Evolutionary conservation across 495 filamentous ascomycete species (phyloP), one percentile per base, ranked within the genome.

Genomic region (Penicillium riverlandense): DNA sequence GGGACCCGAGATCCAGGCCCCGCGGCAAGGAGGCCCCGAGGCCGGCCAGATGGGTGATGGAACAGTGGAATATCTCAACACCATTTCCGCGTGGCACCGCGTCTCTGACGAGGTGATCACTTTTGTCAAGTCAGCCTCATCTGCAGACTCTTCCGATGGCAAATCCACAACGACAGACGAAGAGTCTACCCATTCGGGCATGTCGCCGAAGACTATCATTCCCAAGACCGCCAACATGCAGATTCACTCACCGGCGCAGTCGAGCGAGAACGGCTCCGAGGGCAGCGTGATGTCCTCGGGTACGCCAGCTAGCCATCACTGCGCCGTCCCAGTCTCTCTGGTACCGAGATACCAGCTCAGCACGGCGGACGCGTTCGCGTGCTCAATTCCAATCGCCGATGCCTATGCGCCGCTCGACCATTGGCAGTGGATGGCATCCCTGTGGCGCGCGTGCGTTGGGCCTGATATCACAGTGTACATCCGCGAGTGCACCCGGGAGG

Each of bases 391-490:
- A 7, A 85, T 95, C 38, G 65, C 71, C 9, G 90, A 96, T 51
- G 70, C 78, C 2, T 95, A 95, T 58, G 76, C 77, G 1, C 82
- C 87, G 0, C 70, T 87, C 28, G 89, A 98, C 55, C 92, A 98
- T 59, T 98, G 92, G 92, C 89, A 96, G 64, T 96, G 92, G 92
- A 88, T 91, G 72, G 92, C 91, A 27, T 92, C 86, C 40, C 75
- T 96, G 3, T 98, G 91, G 91, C 83, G 90, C 1, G 85, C 86
- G 1, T 85, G 87, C 41, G 76, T 91, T 0, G 90, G 88, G 0
- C 79, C 90, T 0, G 92, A 98, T 65, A 71, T 96, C 47, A 95
- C 88, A 0, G 76, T 98, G 14, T 91, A 66, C 49, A 58, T 72
- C 28, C 57, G 67, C 13, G 64, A 67, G 13, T 67, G 65, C 38